Evolutionary conservation across 345 rosid species (phyloP).

Genomic region (Bruguiera parviflora): DNA sequence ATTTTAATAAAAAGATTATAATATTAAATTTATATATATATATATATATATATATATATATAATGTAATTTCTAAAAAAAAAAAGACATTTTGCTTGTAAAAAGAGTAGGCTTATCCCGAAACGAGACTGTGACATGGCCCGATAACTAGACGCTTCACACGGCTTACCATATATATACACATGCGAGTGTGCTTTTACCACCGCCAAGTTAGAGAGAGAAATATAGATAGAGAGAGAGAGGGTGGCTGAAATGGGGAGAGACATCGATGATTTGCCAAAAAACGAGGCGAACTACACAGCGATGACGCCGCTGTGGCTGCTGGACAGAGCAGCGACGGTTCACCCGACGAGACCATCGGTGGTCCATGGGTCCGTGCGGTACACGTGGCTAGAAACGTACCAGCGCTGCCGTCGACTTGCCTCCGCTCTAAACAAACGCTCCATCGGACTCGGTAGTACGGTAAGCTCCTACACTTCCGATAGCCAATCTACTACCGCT

Average conservation of each 20-base stretch:
- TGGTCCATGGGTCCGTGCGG: slow-evolving; percentile 56
- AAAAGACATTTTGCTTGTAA: not conserved
- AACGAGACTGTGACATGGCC: too few relatives aligned
- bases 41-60: not conserved
- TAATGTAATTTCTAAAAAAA: not conserved
- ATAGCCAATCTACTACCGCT: not conserved
- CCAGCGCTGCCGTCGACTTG: slow-evolving; percentile 74
- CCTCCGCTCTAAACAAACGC: slow-evolving; percentile 70
- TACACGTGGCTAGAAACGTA: slow-evolving; percentile 86
- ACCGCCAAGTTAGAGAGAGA: too few relatives aligned
- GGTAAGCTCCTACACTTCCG: slow-evolving; percentile 28
- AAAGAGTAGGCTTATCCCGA: not conserved
- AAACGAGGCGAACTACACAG: slow-evolving; percentile 71
- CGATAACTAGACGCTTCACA: too few relatives aligned
- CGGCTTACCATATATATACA: too few relatives aligned
- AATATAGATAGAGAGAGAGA: not conserved
- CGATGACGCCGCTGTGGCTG: slow-evolving; percentile 86
- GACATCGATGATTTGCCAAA: slow-evolving; percentile 87
- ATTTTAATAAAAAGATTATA: not conserved
- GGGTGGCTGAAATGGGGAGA: slow-evolving; percentile 29
- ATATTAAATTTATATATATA: not conserved
- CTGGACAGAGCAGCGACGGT: slow-evolving; percentile 76
- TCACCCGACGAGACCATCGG: slow-evolving; percentile 61
- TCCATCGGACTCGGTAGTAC: slow-evolving; percentile 68
- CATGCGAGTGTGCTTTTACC: too few relatives aligned